Percentiles rank a stretch among this genome's conserved stretches.
Evolutionary conservation across 805 yeast species (phyloP).

Genomic region (Candida cerambycidarum): DNA sequence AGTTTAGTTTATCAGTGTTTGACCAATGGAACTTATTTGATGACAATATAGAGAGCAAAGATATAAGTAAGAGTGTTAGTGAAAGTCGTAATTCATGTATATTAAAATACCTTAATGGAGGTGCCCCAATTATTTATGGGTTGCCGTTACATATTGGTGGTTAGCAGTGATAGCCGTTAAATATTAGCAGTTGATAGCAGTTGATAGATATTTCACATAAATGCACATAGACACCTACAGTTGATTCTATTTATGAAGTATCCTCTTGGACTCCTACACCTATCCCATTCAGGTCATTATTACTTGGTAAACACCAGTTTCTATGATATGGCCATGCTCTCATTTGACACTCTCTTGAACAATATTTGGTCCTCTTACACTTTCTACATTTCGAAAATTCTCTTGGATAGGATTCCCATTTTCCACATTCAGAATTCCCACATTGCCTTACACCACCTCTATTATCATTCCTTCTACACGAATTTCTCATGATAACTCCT

Average conservation of each 20-base stretch:
- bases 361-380: conserved; percentile 92
- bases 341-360: conserved; percentile 89
- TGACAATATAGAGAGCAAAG: conserved; percentile 8
- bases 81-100: conserved; percentile 67
- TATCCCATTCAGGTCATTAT: not conserved
- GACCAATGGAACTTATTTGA: conserved; percentile 62
- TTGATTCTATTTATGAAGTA: not conserved
- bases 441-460: conserved; percentile 93
- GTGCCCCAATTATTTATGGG: conserved; percentile 91
- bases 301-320: conserved; percentile 80
- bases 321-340: conserved; percentile 91
- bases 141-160: conserved; percentile 66
- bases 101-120: conserved; percentile 77
- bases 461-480: conserved; percentile 85
- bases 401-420: conserved; percentile 87
- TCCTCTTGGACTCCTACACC: conserved; percentile 5
- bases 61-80: conserved; percentile 57
- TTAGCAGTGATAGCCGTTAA: not conserved
- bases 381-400: conserved; percentile 94
- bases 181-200: too few species aligned
- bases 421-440: conserved; percentile 89
- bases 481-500: conserved; percentile 95
- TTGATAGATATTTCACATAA: too few species aligned
- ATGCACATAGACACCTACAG: not conserved
- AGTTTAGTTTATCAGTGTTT: conserved; percentile 62